Conservation (phyloP, 345 rosid genomes). For the Brassica nigra region DNA sequence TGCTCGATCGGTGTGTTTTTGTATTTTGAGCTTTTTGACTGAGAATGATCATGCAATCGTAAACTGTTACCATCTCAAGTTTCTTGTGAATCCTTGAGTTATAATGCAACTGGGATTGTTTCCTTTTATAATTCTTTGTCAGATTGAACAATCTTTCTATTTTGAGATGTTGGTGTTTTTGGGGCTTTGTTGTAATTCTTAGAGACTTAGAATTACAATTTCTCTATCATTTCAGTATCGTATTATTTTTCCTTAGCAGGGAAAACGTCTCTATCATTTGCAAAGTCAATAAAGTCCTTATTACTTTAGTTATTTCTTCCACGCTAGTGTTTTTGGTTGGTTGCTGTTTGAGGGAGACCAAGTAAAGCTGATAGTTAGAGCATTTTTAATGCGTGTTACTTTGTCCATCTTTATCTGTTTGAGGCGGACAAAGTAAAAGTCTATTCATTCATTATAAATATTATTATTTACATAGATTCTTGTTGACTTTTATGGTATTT, state of each 20-base stretch:
- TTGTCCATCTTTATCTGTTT: slow-evolving; percentile 21
- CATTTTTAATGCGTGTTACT: slow-evolving; percentile 14
- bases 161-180: not conserved
- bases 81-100: not conserved
- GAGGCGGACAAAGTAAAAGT: not conserved
- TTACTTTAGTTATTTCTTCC: slow-evolving; percentile 3
- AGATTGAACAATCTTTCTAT: slow-evolving; percentile 1
- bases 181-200: slow-evolving; percentile 8
- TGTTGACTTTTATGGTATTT: slow-evolving; percentile 8
- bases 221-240: too few relatives aligned
- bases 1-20: not conserved
- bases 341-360: slow-evolving; percentile 12
- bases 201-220: too few relatives aligned
- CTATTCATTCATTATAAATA: slow-evolving; percentile 17
- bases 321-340: slow-evolving; percentile 22
- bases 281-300: not conserved
- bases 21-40: not conserved
- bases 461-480: not conserved
- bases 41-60: slow-evolving; percentile 16
- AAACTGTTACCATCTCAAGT: not conserved
- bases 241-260: not conserved
- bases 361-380: slow-evolving; percentile 1
- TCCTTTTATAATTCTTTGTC: not conserved
- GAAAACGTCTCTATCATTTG: slow-evolving; percentile 16
- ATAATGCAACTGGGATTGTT: not conserved